A percentile compares a stretch with the other conserved stretches of the same genome.
phyloP scores from a whole-genome alignment of 2,329 filamentous ascomycete genomes.

The Hypoxylon sp. region DNA sequence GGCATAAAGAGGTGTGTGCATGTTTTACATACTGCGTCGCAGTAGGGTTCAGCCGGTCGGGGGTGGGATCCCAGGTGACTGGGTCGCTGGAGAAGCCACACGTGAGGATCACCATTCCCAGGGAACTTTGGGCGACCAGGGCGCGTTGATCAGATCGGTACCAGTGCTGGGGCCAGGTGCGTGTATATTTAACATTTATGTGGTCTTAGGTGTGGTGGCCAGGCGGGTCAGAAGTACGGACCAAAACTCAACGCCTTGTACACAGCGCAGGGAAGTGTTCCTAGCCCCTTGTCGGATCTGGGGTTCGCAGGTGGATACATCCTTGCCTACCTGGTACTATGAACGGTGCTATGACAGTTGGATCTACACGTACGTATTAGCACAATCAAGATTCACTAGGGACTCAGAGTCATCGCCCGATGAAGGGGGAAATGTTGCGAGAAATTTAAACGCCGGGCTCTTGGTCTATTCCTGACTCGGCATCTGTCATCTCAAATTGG shows the following conservation, averaged over 20 bases:
- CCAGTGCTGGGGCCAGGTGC: conserved; percentile 17
- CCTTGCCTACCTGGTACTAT: neutral
- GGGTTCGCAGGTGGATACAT: conserved; percentile 29
- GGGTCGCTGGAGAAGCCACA: conserved; percentile 43
- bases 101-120: conserved; percentile 40
- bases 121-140: conserved; percentile 33
- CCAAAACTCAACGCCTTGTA: conserved; percentile 2
- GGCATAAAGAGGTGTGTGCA: conserved; percentile 16
- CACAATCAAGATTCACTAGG: conserved; percentile 2
- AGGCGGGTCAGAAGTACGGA: conserved; percentile 9
- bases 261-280: conserved; percentile 1
- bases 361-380: neutral
- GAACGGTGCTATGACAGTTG: neutral
- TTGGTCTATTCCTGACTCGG: conserved; percentile 23
- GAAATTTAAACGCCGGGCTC: conserved; percentile 9
- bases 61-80: conserved; percentile 41
- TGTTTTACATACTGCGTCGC: neutral
- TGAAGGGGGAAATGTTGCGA: conserved; percentile 18
- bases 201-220: neutral
- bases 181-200: neutral
- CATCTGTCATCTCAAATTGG: conserved; percentile 36
- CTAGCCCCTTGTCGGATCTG: conserved; percentile 36
- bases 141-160: conserved; percentile 15
- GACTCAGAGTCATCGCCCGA: conserved; percentile 5
- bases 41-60: conserved; percentile 33